A percentile compares a stretch with the other conserved stretches of the same genome.
phyloP scores from a whole-genome alignment of 306 rosid genomes.

The Lathyrus sativus region DNA sequence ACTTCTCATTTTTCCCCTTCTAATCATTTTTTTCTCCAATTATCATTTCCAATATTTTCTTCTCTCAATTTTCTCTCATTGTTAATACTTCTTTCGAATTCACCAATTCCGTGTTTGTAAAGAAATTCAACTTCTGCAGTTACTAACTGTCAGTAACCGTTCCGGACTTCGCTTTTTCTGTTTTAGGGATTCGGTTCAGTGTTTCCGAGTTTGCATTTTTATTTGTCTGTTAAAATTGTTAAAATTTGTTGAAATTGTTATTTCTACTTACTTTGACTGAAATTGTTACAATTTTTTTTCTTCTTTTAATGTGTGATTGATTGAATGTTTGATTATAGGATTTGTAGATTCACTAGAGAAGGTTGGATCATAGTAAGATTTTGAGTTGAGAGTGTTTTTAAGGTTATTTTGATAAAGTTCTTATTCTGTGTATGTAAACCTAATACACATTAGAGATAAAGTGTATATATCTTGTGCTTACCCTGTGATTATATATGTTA shows the following conservation, averaged over 20 bases:
- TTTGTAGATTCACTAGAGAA: neutral
- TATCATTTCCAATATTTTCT: conserved; percentile 1
- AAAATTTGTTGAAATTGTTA: too few relatives aligned
- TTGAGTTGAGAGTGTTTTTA: conserved; percentile 24
- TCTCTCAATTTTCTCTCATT: conserved; percentile 8
- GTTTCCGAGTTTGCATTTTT: neutral
- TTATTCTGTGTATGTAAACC: conserved; percentile 7
- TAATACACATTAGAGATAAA: neutral
- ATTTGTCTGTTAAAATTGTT: neutral
- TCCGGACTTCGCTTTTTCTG: conserved; percentile 32
- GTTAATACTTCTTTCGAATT: conserved; percentile 15
- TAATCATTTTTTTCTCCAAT: neutral
- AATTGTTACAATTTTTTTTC: conserved; percentile 13
- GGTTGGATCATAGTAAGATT: neutral
- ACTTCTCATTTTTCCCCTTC: conserved; percentile 4
- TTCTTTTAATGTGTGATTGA: neutral
- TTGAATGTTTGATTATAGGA: conserved; percentile 26
- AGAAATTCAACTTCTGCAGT: conserved; percentile 10
- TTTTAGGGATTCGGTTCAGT: conserved; percentile 42
- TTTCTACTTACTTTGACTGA: too few relatives aligned
- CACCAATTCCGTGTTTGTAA: neutral
- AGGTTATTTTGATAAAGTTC: conserved; percentile 15
- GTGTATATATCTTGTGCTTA: neutral
- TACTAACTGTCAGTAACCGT: conserved; percentile 23
- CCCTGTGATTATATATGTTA: conserved; percentile 1